Evolutionary conservation across 1,284 basidiomycete genomes (phyloP).

Genomic region (Trichosporon ovoides): DNA sequence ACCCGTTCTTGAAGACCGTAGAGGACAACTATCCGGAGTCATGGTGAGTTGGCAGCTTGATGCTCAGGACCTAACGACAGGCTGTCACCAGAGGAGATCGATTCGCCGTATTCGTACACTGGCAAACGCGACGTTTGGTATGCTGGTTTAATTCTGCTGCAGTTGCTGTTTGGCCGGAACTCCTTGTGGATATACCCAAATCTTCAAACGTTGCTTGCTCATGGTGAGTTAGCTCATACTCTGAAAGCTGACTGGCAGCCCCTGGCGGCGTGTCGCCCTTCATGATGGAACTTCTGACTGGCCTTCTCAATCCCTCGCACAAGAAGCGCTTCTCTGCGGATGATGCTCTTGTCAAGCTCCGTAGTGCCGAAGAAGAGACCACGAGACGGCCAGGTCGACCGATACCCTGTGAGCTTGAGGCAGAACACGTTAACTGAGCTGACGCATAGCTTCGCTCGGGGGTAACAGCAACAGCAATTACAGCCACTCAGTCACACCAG

Average conservation of each 20-base stretch:
- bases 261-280: conserved; percentile 26
- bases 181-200: conserved; percentile 35
- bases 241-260: conserved; percentile 15
- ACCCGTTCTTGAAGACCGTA: conserved; percentile 39
- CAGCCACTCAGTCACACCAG: neutral
- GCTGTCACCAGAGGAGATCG: conserved; percentile 46
- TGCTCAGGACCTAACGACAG: conserved; percentile 18
- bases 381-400: conserved; percentile 17
- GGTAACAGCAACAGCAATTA: neutral
- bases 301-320: conserved; percentile 35
- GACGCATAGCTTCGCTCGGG: neutral
- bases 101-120: conserved; percentile 42
- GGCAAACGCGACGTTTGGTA: conserved; percentile 48
- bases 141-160: conserved; percentile 39
- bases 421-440: neutral
- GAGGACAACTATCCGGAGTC: conserved; percentile 37
- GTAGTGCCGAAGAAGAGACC: conserved; percentile 25
- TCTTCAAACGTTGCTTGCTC: conserved; percentile 34
- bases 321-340: conserved; percentile 45
- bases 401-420: conserved; percentile 3
- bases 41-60: conserved; percentile 29
- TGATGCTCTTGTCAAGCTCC: conserved; percentile 34
- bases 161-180: conserved; percentile 42
- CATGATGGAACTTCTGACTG: conserved; percentile 32
- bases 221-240: conserved; percentile 24